phyloP scores from a whole-genome alignment of 331 rosid genomes.

The Prunus yedoensis region DNA sequence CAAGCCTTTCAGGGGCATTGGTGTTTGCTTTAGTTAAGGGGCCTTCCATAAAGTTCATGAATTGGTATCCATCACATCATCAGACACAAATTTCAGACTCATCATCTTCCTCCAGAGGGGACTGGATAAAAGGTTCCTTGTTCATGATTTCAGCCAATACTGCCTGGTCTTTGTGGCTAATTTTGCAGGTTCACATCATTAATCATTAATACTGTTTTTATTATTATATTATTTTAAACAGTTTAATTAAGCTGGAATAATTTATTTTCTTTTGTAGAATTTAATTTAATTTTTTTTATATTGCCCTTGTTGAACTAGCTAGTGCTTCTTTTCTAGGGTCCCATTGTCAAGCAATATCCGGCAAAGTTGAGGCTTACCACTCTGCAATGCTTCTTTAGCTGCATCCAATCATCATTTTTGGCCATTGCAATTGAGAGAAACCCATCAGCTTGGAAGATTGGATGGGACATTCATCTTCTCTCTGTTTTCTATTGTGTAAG shows the following conservation, averaged over 20 bases:
- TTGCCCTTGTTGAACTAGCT: neutral
- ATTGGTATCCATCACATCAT: slow-evolving; percentile 33
- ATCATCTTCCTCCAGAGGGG: slow-evolving; percentile 27
- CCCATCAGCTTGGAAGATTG: slow-evolving; percentile 84
- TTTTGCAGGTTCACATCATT: slow-evolving; percentile 58
- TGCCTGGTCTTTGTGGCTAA: slow-evolving; percentile 83
- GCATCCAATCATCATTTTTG: slow-evolving; percentile 55
- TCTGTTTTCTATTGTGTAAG: slow-evolving; percentile 89
- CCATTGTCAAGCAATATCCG: slow-evolving; percentile 65
- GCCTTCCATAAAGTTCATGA: slow-evolving; percentile 52
- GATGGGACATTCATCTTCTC: slow-evolving; percentile 84
- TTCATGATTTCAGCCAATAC: slow-evolving; percentile 81
- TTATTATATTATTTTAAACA: neutral
- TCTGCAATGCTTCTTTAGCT: slow-evolving; percentile 72
- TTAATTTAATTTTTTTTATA: neutral
- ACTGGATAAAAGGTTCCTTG: slow-evolving; percentile 61
- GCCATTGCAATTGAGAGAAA: slow-evolving; percentile 63
- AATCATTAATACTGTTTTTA: neutral
- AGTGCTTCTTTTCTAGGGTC: slow-evolving; percentile 41
- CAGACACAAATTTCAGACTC: slow-evolving; percentile 7
- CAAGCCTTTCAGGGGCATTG: slow-evolving; percentile 77
- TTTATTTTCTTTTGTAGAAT: neutral
- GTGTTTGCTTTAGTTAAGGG: slow-evolving; percentile 80
- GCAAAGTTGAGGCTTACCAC: slow-evolving; percentile 77
- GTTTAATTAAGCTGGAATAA: too few species aligned